Conservation (phyloP, 805 yeast genomes). For the Metschnikowia arizonensis region DNA sequence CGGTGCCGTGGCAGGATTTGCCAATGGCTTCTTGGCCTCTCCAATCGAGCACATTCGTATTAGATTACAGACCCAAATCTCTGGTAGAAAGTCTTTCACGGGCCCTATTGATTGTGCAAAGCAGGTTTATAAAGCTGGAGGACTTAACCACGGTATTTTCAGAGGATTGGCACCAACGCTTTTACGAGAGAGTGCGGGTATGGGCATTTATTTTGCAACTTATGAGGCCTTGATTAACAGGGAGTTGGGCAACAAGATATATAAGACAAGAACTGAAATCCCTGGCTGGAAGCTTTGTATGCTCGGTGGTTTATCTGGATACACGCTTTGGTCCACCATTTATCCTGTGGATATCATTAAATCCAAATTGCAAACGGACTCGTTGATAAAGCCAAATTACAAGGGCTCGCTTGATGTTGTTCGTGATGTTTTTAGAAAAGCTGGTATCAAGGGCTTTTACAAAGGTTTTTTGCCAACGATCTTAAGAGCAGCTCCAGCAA, state of each 20-base stretch:
- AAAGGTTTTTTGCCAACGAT: slow-evolving; percentile 91
- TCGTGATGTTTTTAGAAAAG: slow-evolving; percentile 46
- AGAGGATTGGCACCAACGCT: slow-evolving; percentile 83
- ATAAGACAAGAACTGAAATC: slow-evolving; percentile 60
- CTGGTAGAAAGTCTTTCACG: slow-evolving; percentile 43
- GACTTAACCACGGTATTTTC: slow-evolving; percentile 56
- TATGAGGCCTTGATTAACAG: slow-evolving; percentile 82
- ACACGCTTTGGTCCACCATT: slow-evolving; percentile 76
- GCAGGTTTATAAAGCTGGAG: slow-evolving; percentile 52
- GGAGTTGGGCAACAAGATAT: slow-evolving; percentile 45
- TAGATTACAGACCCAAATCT: slow-evolving; percentile 84
- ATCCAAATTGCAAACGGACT: slow-evolving; percentile 74
- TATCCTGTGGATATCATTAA: slow-evolving; percentile 92
- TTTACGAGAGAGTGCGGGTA: slow-evolving; percentile 79
- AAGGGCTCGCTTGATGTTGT: slow-evolving; percentile 58
- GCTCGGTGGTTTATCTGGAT: slow-evolving; percentile 90
- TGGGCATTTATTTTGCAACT: slow-evolving; percentile 83
- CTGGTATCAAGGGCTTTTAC: slow-evolving; percentile 75
- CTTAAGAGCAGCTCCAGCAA: slow-evolving; percentile 96
- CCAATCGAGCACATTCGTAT: slow-evolving; percentile 96
- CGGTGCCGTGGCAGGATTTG: slow-evolving; percentile 90
- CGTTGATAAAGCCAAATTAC: slow-evolving; percentile 55
- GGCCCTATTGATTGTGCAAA: slow-evolving; percentile 76
- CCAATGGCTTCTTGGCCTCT: slow-evolving; percentile 82
- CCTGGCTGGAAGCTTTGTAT: slow-evolving; percentile 84